Percentiles rank a stretch among this genome's conserved stretches.
These are phyloP conservation scores for Coriolopsis trogii DNA, from an alignment of 1,284 basidiomycete genomes.

Conservation along the genomic window DNA sequence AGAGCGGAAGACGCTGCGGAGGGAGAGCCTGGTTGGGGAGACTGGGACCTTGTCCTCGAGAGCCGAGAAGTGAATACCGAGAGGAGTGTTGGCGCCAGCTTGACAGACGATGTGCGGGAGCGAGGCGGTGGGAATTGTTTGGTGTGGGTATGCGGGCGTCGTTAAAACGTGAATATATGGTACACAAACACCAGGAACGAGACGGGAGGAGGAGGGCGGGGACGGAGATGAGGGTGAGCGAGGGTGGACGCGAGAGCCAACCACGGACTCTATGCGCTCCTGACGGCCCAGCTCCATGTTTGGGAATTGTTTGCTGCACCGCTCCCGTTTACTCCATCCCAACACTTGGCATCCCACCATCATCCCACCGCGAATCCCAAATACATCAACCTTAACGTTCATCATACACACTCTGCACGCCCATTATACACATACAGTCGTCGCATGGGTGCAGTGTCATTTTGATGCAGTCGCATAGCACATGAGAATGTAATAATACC, in stretches of 20 bases:
- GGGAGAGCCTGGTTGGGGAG: conserved; percentile 54
- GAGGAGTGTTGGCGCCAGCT: conserved; percentile 80
- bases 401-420: conserved; percentile 18
- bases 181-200: conserved; percentile 19
- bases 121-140: conserved; percentile 14
- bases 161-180: conserved; percentile 23
- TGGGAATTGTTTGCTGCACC: conserved; percentile 27
- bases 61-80: conserved; percentile 73
- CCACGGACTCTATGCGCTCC: neutral
- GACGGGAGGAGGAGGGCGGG: conserved; percentile 11
- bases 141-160: conserved; percentile 19
- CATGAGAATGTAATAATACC: conserved; percentile 37
- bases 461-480: conserved; percentile 39
- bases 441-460: conserved; percentile 35
- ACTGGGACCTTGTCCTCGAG: conserved; percentile 69
- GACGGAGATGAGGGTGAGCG: conserved; percentile 5
- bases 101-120: conserved; percentile 37
- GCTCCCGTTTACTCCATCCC: conserved; percentile 6
- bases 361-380: too few species aligned
- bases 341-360: neutral
- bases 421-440: conserved; percentile 5
- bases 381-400: conserved; percentile 7
- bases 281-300: conserved; percentile 24
- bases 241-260: conserved; percentile 20
- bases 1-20: conserved; percentile 40